These are phyloP conservation scores for Casaregolazyma suthepensis DNA, from an alignment of 1,139 yeast genomes.

Conservation along the genomic window DNA sequence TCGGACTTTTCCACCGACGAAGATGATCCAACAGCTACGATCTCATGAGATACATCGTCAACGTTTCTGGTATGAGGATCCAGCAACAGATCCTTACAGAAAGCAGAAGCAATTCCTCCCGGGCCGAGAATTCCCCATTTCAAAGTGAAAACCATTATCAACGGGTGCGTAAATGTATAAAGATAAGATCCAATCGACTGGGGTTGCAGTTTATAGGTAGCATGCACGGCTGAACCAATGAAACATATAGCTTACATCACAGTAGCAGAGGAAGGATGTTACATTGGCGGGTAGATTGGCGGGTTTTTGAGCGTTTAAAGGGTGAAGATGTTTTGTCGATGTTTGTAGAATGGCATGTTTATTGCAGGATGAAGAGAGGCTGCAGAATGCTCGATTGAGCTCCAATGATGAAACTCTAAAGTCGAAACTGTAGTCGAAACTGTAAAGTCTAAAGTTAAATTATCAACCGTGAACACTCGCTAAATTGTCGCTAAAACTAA, in stretches of 20 bases:
- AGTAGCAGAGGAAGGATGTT: neutral
- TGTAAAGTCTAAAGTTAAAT: neutral
- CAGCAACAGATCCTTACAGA: slow-evolving; percentile 26
- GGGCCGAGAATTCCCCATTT: slow-evolving; percentile 28
- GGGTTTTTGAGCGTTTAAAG: too few species aligned
- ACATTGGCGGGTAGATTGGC: neutral
- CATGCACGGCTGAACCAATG: neutral
- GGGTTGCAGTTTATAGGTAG: neutral
- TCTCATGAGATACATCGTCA: slow-evolving; percentile 27
- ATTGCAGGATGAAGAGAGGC: too few species aligned
- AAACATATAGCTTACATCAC: neutral
- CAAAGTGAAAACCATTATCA: slow-evolving; percentile 19
- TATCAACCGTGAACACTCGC: neutral
- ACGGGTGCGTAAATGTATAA: neutral
- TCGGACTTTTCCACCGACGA: slow-evolving; percentile 25
- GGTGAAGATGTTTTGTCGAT: too few species aligned
- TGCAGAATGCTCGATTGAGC: too few species aligned
- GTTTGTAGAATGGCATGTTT: too few species aligned
- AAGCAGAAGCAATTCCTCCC: slow-evolving; percentile 28
- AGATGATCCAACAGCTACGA: slow-evolving; percentile 33
- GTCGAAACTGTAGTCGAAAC: neutral
- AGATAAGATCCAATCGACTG: neutral
- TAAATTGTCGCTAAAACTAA: neutral
- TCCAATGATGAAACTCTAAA: neutral
- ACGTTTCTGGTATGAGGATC: slow-evolving; percentile 28